Evolutionary conservation across 2,329 filamentous ascomycete genomes (phyloP), one percentile per base, ranked within the genome.

Genomic region (Colletotrichum graminicola): DNA sequence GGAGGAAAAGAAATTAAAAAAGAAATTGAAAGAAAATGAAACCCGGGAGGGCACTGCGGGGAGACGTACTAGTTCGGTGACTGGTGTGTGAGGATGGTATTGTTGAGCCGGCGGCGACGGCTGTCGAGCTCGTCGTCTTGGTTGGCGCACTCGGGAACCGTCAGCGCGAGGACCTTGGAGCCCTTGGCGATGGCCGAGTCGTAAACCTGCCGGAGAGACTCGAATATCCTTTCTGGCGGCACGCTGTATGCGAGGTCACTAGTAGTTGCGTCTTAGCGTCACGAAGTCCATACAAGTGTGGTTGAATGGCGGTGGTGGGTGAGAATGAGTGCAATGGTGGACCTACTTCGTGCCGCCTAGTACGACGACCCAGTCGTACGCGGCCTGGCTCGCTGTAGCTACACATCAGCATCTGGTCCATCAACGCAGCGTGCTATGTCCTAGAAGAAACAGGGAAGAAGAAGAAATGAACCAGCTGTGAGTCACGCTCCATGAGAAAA

Each of bases 341-440:
- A 76, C 82, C 63, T 80, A 87, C 82, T 92, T 92, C 60, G 90
- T 92, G 2, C 90, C 90, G 11, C 88, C 90, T 2, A 92, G 84
- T 5, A 92, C 79, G 41, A 92, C 85, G 18, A 87, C 85, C 88
- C 89, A 92, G 81, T 91, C 87, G 74, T 82, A 90, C 0, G 73
- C 68, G 8, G 73, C 49, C 26, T 66, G 62, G 43, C 65, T 71
- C 59, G 67, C 71, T 75, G 49, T 68, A 62, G 61, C 39, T 67
- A 52, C 57, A 67, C 54, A 66, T 62, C 67, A 66, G 57, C 39
- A 66, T 55, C 43, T 16, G 21, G 34, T 45, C 3, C 34, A 39
- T 5, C 45, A 10, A 23, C 4, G 12, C 39, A 11, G 7, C 54
- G 1, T 16, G 8, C 1, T 6, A 7, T 26, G n/a, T 23, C 8